Conservation (phyloP, 257 asterid genomes). For the Gentiana dahurica region DNA sequence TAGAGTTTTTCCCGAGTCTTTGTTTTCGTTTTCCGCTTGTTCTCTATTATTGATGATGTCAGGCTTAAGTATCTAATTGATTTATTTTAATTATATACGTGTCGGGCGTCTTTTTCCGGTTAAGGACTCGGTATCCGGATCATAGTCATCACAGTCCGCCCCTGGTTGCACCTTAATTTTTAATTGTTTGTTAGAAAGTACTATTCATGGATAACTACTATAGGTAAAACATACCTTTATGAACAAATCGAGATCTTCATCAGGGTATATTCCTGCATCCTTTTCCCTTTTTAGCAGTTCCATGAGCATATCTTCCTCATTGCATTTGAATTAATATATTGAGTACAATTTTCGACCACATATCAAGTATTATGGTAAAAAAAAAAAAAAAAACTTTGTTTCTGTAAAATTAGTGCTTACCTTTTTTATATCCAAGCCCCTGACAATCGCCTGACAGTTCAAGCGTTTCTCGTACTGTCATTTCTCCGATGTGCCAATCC, state of each 20-base stretch:
- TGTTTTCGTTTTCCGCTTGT: too few relatives aligned
- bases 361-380: neutral
- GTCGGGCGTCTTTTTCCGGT: too few relatives aligned
- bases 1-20: too few relatives aligned
- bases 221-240: constrained; percentile 47
- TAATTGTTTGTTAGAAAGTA: too few relatives aligned
- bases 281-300: constrained; percentile 88
- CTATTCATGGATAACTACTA: constrained; percentile 1
- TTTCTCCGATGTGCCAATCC: constrained; percentile 83
- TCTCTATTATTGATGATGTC: too few relatives aligned
- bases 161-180: too few relatives aligned
- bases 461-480: constrained; percentile 92
- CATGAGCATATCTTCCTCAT: constrained; percentile 69
- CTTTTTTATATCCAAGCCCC: constrained; percentile 72
- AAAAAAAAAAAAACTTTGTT: neutral
- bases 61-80: too few relatives aligned
- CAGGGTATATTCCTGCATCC: constrained; percentile 63
- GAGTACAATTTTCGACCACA: neutral
- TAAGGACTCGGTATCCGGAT: too few relatives aligned
- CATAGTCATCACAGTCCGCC: too few relatives aligned
- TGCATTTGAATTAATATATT: neutral
- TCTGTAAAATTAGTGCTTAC: constrained; percentile 28
- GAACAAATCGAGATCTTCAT: constrained; percentile 89
- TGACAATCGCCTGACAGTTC: constrained; percentile 78
- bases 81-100: too few relatives aligned